A percentile compares a stretch with the other conserved stretches of the same genome.
phyloP scores from a whole-genome alignment of 139 green algal species.

The Ettlia oleoabundans region DNA sequence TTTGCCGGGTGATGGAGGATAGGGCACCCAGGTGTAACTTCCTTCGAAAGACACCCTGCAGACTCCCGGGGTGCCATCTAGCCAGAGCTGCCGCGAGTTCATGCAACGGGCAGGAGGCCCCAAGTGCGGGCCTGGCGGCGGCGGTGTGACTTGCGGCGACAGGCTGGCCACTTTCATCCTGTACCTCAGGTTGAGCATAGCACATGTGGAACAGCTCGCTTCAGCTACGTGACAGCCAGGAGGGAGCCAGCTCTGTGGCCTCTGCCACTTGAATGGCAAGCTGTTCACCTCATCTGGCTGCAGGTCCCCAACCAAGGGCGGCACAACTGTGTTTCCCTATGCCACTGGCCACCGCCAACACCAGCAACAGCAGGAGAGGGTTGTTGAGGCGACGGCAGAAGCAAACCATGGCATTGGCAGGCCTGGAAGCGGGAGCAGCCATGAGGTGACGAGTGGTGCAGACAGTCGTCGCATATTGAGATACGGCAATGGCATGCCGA shows the following conservation, averaged over 20 bases:
- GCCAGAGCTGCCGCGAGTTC: conserved; percentile 33
- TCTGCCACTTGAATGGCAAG: not conserved
- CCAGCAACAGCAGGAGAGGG: not conserved
- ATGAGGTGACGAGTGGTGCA: not conserved
- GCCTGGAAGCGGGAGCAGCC: not conserved
- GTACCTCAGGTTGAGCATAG: conserved; percentile 38
- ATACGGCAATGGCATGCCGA: not conserved
- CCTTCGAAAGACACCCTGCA: not conserved
- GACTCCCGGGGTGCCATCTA: not conserved
- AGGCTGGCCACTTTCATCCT: conserved; percentile 57
- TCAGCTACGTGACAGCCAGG: no score
- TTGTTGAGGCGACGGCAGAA: not conserved
- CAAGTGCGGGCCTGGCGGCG: conserved; percentile 37
- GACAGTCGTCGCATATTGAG: not conserved
- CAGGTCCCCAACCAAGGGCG: conserved; percentile 9
- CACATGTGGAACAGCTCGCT: no score
- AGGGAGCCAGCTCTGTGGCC: no score
- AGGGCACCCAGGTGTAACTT: not conserved
- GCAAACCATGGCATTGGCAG: not conserved
- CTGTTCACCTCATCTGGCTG: not conserved
- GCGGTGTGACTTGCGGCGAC: conserved; percentile 52
- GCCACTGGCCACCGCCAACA: not conserved
- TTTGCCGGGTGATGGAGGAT: no score
- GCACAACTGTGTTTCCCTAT: conserved; percentile 31
- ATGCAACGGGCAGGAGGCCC: conserved; percentile 47